A percentile compares a stretch with the other conserved stretches of the same genome.
phyloP scores from a whole-genome alignment of 495 filamentous ascomycete genomes.

The Monascus purpureus region DNA sequence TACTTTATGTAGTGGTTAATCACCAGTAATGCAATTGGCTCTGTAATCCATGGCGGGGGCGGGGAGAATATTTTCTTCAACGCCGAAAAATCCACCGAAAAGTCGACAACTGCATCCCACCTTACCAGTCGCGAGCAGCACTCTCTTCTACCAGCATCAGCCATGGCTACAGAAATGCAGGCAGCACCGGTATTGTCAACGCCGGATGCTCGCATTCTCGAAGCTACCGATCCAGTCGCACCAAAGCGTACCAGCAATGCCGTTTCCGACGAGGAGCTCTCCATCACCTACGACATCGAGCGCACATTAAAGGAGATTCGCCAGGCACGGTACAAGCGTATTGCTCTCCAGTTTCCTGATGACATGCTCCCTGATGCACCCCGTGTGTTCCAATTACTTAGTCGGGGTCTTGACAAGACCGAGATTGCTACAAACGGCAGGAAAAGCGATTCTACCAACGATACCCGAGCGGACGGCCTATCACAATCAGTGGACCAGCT shows the following conservation, averaged over 20 bases:
- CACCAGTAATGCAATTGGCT: too few relatives aligned
- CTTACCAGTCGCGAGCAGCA: too few relatives aligned
- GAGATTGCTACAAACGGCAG: conserved; percentile 8
- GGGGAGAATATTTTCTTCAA: too few relatives aligned
- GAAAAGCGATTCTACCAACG: conserved; percentile 2
- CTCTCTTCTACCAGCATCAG: too few relatives aligned
- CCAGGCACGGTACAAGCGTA: conserved; percentile 52
- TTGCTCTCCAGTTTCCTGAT: conserved; percentile 93
- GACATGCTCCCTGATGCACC: conserved; percentile 77
- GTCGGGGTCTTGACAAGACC: conserved; percentile 38
- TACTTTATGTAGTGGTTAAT: background rate
- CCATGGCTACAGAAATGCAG: conserved; percentile 24
- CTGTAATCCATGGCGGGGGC: background rate
- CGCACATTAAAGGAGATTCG: conserved; percentile 65
- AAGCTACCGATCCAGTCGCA: conserved; percentile 27
- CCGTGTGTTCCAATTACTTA: conserved; percentile 58
- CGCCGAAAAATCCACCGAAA: too few relatives aligned
- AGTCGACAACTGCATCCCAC: too few relatives aligned
- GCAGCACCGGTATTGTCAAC: conserved; percentile 74
- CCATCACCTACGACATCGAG: conserved; percentile 71
- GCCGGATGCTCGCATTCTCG: conserved; percentile 67
- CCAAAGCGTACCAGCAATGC: conserved; percentile 13
- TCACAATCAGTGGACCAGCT: conserved; percentile 17
- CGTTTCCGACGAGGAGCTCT: conserved; percentile 57
- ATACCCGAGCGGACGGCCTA: conserved; percentile 5